Evolutionary conservation across 352 stramenopile genomes (phyloP).

Genomic region (Phytophthora pini): DNA sequence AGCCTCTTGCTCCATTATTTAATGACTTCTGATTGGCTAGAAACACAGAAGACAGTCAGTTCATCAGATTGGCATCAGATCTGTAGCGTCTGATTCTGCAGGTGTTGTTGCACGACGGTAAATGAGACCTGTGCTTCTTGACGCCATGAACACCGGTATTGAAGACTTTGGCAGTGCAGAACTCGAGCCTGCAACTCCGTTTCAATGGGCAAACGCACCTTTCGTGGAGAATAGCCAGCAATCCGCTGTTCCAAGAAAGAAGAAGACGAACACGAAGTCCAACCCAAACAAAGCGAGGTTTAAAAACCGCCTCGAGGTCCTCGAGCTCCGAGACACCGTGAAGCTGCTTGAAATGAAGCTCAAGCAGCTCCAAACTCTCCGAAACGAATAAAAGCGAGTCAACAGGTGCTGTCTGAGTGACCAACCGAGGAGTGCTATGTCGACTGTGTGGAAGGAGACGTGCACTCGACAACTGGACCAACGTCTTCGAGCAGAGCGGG

Average conservation of each 20-base stretch:
- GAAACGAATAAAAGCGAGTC: background rate
- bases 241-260: background rate
- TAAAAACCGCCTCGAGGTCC: slow-evolving; percentile 18
- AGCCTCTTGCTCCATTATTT: slow-evolving; percentile 3
- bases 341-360: slow-evolving; percentile 25
- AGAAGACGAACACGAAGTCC: slow-evolving; percentile 25
- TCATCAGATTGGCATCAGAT: too few relatives aligned
- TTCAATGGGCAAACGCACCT: too few relatives aligned
- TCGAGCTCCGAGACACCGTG: slow-evolving; percentile 12
- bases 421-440: background rate
- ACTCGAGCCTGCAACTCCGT: background rate
- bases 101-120: too few relatives aligned
- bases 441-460: slow-evolving; percentile 15
- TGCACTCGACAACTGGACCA: slow-evolving; percentile 22
- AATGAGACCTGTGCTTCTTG: slow-evolving; percentile 3
- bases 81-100: too few relatives aligned
- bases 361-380: slow-evolving; percentile 13
- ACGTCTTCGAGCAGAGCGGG: slow-evolving; percentile 4
- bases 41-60: too few relatives aligned
- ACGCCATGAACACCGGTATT: slow-evolving; percentile 2
- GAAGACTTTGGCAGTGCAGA: background rate
- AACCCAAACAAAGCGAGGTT: slow-evolving; percentile 36
- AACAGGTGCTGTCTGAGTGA: background rate
- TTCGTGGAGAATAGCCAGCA: too few relatives aligned
- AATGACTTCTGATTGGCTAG: slow-evolving; percentile 1